These are phyloP conservation scores for Backusella sp. DNA, from an alignment of 192 early-diverging fungal genomes.

Conservation along the genomic window DNA sequence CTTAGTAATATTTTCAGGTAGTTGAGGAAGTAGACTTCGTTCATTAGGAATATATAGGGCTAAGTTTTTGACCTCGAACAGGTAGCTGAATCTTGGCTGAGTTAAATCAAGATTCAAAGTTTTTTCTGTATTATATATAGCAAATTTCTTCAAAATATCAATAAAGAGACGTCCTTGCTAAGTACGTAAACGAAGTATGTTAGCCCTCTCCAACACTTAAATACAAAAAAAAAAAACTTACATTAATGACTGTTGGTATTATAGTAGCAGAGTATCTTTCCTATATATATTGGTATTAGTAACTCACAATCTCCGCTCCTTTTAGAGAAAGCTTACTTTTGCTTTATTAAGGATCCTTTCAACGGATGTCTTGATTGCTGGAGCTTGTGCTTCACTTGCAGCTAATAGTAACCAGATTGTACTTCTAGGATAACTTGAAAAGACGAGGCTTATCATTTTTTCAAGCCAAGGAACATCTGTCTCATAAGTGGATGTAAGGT, in stretches of 20 bases:
- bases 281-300: background rate
- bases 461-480: background rate
- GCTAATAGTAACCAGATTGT: conserved; percentile 21
- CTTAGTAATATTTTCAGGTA: conserved; percentile 1
- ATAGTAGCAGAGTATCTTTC: background rate
- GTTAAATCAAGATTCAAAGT: background rate
- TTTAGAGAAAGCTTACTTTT: background rate
- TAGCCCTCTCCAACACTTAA: background rate
- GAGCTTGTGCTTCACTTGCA: background rate
- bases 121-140: background rate
- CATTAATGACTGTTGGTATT: background rate
- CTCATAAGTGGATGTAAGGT: background rate
- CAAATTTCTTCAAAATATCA: background rate
- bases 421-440: background rate
- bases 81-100: background rate
- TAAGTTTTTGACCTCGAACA: background rate
- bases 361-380: background rate
- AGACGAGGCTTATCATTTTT: conserved; percentile 7
- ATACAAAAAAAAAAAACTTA: background rate
- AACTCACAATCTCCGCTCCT: no score
- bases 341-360: background rate
- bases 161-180: conserved; percentile 1
- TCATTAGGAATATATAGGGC: conserved; percentile 29
- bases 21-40: conserved; percentile 28
- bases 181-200: background rate